Percentiles rank a stretch among this genome's conserved stretches.
Conservation (phyloP, 2,329 filamentous ascomycete genomes). For the Calonectria crousiana region DNA sequence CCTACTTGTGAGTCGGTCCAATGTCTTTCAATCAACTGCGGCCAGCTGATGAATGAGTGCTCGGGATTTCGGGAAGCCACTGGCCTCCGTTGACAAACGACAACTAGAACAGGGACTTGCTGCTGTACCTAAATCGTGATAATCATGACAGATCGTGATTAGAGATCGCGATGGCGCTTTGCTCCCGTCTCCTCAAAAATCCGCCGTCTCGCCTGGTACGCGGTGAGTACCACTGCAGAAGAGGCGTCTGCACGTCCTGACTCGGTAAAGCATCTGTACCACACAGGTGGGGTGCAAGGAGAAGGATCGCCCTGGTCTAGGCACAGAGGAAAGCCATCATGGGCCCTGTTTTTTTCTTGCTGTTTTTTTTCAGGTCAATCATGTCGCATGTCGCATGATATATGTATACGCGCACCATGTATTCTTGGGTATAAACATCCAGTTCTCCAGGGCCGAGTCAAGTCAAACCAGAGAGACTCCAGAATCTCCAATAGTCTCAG, state of each 20-base stretch:
- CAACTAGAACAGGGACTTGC: neutral
- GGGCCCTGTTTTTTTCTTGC: constrained; percentile 6
- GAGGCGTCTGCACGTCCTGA: neutral
- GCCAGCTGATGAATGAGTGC: neutral
- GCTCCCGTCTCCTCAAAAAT: constrained; percentile 14
- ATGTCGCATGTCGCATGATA: neutral
- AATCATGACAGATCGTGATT: constrained; percentile 18
- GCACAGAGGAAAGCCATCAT: constrained; percentile 8
- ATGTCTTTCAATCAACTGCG: neutral
- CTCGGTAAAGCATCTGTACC: constrained; percentile 11
- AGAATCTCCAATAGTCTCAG: neutral
- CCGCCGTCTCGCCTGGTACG: neutral
- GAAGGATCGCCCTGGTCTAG: constrained; percentile 18
- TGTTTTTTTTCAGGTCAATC: neutral
- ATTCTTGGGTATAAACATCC: neutral
- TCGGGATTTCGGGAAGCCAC: too few species aligned
- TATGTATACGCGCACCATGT: neutral
- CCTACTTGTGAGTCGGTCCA: neutral
- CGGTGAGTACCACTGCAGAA: neutral
- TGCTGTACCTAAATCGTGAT: neutral
- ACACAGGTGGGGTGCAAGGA: constrained; percentile 6
- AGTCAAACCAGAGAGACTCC: neutral
- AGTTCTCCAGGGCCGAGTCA: constrained; percentile 6
- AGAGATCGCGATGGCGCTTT: constrained; percentile 20
- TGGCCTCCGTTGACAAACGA: neutral